phyloP scores from a whole-genome alignment of 345 rosid genomes.

The Kandelia obovata region DNA sequence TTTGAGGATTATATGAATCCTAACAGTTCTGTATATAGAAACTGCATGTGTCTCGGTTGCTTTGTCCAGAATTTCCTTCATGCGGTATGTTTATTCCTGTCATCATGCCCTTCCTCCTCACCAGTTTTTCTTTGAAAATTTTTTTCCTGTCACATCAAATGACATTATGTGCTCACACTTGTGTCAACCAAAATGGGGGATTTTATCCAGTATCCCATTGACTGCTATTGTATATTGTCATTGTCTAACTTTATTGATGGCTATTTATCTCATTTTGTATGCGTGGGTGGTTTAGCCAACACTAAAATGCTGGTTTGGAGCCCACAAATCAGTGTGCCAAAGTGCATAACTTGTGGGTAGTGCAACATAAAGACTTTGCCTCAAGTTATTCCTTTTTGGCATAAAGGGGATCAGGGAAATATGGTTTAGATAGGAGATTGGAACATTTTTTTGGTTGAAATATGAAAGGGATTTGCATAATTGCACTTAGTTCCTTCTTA shows the following conservation, averaged over 20 bases:
- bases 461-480: background rate
- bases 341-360: background rate
- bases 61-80: constrained; percentile 67
- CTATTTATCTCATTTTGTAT: constrained; percentile 1
- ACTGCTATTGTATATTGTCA: constrained; percentile 5
- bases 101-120: background rate
- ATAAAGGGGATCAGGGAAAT: background rate
- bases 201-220: background rate
- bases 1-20: constrained; percentile 77
- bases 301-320: background rate
- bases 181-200: background rate
- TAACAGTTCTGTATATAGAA: constrained; percentile 63
- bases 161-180: background rate
- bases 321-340: background rate
- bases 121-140: background rate
- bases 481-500: constrained; percentile 8
- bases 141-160: background rate
- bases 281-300: background rate
- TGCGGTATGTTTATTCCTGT: constrained; percentile 44
- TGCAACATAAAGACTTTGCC: background rate
- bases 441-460: background rate
- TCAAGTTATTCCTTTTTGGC: background rate
- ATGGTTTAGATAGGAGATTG: background rate
- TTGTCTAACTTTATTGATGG: background rate
- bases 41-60: constrained; percentile 77